Base-by-base conservation (phyloP, 2,329 filamentous ascomycete species). In the Diaporthe sp. region DNA sequence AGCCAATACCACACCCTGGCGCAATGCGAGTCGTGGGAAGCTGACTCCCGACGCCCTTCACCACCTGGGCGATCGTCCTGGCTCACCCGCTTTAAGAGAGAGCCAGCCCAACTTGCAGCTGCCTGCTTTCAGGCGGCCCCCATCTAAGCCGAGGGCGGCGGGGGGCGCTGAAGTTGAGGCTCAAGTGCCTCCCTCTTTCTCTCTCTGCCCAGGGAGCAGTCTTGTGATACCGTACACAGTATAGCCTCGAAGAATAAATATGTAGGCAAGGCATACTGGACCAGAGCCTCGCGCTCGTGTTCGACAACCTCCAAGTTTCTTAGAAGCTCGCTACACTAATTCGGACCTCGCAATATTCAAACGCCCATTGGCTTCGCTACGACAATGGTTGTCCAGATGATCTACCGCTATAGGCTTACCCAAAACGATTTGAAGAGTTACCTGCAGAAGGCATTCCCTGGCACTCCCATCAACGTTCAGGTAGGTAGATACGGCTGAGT, bases 361-460 rank as follows among this genome's bases (percentile, higher is more conserved):
- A 65, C 39, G 17, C 17, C 50, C 27, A 65, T 47, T 65, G 27
- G 39, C 27, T 8, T 47, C 59, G 25, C 51, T 19, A 30, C 8
- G 13, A 47, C 2, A 9, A 58, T 70, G 66, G 35, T 58, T 47
- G 19, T 47, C 27, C 39, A 59, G 35, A 44, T 47, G 1, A 39
- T 61, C 9, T 32, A 71, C 30, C 68, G 53, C 42, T 71, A 71
- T 53, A 71, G 68, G 68, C 68, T 71, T 15, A 50, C 39, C 5
- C 22, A 59, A 12, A 13, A 59, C 7, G 55, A 27, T 25, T 58
- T 71, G 68, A 50, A 39, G 27, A 51, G 13, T 17, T 59, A 59
- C 42, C 55, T 71, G 1, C 42, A 32, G 27, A 8, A 0, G 2
- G 61, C 39, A 22, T 59, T 47, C 25, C 68, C 39, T 12, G 13